These are phyloP conservation scores for Sparassis latifolia DNA, from an alignment of 1,284 basidiomycete species.

Conservation along the genomic window DNA sequence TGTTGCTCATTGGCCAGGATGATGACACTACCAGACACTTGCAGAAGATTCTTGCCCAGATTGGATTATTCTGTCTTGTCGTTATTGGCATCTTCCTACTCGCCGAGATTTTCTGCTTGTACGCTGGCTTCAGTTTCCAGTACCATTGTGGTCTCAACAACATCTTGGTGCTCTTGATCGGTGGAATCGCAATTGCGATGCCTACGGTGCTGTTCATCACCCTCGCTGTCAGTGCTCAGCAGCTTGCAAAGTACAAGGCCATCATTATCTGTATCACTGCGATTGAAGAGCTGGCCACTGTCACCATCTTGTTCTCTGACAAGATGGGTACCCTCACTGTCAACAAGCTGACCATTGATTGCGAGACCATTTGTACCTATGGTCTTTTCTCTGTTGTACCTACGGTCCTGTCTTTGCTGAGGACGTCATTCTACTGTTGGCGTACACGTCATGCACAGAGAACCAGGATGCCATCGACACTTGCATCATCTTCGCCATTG, in stretches of 20 bases:
- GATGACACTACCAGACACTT: too few species aligned
- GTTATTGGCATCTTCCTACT: too few species aligned
- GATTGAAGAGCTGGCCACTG: too few species aligned
- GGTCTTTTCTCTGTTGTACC: too few species aligned
- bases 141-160: slow-evolving; percentile 96
- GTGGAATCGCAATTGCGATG: slow-evolving; percentile 99
- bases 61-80: slow-evolving; percentile 92
- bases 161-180: slow-evolving; percentile 95
- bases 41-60: slow-evolving; percentile 95
- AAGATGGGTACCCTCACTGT: slow-evolving; percentile 97
- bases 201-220: slow-evolving; percentile 95
- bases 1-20: too few species aligned
- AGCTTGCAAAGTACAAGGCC: slow-evolving; percentile 97
- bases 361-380: too few species aligned
- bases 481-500: too few species aligned
- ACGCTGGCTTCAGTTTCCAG: slow-evolving; percentile 79
- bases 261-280: slow-evolving; percentile 98
- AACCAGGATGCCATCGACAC: too few species aligned
- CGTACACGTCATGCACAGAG: too few species aligned
- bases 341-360: too few species aligned
- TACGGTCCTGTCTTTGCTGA: too few species aligned
- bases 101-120: slow-evolving; percentile 86
- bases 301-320: slow-evolving; percentile 94
- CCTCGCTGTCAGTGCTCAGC: slow-evolving; percentile 94
- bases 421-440: too few species aligned